These are phyloP conservation scores for Ustilago bromivora DNA, from an alignment of 1,284 basidiomycete genomes.

Conservation along the genomic window DNA sequence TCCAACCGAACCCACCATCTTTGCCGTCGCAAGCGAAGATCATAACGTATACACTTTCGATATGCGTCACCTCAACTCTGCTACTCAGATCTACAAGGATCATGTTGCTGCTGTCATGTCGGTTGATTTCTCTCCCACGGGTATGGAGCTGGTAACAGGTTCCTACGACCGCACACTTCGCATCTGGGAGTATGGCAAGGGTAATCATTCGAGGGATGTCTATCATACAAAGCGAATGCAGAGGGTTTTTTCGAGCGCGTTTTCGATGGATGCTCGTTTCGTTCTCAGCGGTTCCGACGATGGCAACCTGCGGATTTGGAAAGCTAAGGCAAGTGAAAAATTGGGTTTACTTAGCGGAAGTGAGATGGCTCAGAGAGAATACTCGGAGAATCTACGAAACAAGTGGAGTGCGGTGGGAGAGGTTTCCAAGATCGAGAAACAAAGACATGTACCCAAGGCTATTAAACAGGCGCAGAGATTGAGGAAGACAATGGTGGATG, in stretches of 20 bases:
- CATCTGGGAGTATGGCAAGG: constrained; percentile 90
- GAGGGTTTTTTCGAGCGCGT: constrained; percentile 75
- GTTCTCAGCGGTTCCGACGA: constrained; percentile 95
- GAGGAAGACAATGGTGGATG: constrained; percentile 93
- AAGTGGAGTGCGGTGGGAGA: constrained; percentile 82
- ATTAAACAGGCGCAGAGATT: constrained; percentile 88
- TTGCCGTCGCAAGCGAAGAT: constrained; percentile 95
- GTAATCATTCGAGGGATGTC: constrained; percentile 82
- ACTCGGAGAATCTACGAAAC: constrained; percentile 86
- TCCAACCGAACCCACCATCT: constrained; percentile 89
- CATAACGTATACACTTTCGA: constrained; percentile 99
- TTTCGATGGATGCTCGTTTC: constrained; percentile 91
- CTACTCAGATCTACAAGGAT: constrained; percentile 95
- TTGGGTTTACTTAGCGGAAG: constrained; percentile 90
- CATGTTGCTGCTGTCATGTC: constrained; percentile 89
- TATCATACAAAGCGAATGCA: constrained; percentile 99
- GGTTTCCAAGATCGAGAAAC: constrained; percentile 83
- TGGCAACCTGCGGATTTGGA: constrained; percentile 97
- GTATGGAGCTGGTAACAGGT: constrained; percentile 94
- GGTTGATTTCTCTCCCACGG: constrained; percentile 78
- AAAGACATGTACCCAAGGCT: constrained; percentile 87
- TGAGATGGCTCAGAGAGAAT: constrained; percentile 91
- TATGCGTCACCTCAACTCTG: constrained; percentile 83
- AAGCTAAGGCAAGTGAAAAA: constrained; percentile 90
- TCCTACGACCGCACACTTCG: constrained; percentile 95